phyloP scores from a whole-genome alignment of 768 basidiomycete species.

The Mycena sanguinolenta region DNA sequence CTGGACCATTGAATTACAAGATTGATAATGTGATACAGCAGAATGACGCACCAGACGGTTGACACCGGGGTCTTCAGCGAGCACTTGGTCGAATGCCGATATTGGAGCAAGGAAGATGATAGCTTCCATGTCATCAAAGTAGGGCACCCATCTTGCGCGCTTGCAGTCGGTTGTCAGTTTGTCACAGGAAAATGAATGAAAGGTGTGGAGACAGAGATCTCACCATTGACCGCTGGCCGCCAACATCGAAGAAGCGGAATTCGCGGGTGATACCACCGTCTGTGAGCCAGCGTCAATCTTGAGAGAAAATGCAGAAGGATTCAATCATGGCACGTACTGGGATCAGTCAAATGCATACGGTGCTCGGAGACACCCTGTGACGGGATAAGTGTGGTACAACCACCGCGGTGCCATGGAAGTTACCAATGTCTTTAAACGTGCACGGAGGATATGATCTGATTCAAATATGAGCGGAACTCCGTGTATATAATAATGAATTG shows the following conservation, averaged over 20 bases:
- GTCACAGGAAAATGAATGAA: neutral
- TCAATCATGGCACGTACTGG: neutral
- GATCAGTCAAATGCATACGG: constrained; percentile 61
- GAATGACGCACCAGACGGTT: constrained; percentile 65
- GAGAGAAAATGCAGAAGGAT: too few species aligned
- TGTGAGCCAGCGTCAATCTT: constrained; percentile 29
- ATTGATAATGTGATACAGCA: too few species aligned
- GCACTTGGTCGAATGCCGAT: constrained; percentile 77
- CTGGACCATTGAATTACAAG: constrained; percentile 37
- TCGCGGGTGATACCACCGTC: constrained; percentile 65
- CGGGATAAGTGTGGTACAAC: neutral
- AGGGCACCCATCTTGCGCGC: constrained; percentile 72
- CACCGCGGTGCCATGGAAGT: neutral
- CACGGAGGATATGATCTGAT: constrained; percentile 83
- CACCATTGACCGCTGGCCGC: constrained; percentile 79
- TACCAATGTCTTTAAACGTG: constrained; percentile 74
- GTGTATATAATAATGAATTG: too few species aligned
- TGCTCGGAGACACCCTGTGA: constrained; percentile 81
- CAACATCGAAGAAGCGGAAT: constrained; percentile 79
- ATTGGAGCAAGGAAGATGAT: constrained; percentile 78
- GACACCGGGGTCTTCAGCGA: constrained; percentile 71
- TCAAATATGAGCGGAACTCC: neutral
- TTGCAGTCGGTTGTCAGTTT: neutral
- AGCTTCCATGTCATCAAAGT: constrained; percentile 70
- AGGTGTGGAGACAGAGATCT: constrained; percentile 40